phyloP scores from a whole-genome alignment of 2,329 filamentous ascomycete species.

The Pseudopithomyces maydicus region DNA sequence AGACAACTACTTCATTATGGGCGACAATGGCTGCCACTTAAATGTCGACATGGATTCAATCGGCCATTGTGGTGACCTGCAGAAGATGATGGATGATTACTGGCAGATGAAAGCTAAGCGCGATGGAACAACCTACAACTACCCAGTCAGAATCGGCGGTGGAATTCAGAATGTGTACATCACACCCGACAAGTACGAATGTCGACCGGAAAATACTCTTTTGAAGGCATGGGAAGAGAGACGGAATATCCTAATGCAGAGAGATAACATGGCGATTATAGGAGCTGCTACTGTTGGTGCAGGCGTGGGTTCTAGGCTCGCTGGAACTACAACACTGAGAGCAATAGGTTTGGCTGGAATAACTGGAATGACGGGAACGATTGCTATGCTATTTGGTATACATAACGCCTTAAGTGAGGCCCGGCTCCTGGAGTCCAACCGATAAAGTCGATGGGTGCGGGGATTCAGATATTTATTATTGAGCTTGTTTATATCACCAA shows the following conservation, averaged over 20 bases:
- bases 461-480: too few relatives aligned
- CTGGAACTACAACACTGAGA: background rate
- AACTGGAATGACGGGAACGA: background rate
- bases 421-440: too few relatives aligned
- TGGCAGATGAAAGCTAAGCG: conserved; percentile 7
- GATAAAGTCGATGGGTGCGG: too few relatives aligned
- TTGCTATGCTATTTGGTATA: background rate
- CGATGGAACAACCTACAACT: conserved; percentile 7
- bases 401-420: too few relatives aligned
- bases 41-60: background rate
- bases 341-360: background rate
- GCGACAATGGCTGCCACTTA: conserved; percentile 2
- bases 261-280: background rate
- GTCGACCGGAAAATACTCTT: background rate
- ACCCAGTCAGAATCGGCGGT: background rate
- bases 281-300: background rate
- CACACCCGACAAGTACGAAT: background rate
- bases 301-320: background rate
- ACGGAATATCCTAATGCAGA: background rate
- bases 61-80: background rate
- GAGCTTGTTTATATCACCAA: too few relatives aligned
- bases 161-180: background rate
- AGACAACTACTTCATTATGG: conserved; percentile 2
- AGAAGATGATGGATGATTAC: conserved; percentile 11
- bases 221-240: background rate